Percentiles rank a stretch among this genome's conserved stretches.
Conservation (phyloP, 2,329 filamentous ascomycete genomes). For the Penicillium italicum region DNA sequence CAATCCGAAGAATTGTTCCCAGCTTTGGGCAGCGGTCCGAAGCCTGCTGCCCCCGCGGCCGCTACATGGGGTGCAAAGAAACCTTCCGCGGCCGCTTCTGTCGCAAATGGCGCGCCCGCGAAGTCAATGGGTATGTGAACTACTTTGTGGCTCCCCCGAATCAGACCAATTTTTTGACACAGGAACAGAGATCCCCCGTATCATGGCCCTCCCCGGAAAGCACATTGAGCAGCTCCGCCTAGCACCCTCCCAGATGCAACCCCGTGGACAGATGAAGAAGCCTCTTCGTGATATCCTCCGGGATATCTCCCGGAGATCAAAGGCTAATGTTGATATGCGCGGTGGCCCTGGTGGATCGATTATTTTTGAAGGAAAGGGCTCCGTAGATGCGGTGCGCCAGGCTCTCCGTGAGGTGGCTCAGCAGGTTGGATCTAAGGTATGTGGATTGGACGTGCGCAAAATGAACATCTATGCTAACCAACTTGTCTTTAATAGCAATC, state of each 20-base stretch:
- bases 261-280: conserved; percentile 74
- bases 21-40: conserved; percentile 71
- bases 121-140: conserved; percentile 58
- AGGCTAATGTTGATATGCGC: conserved; percentile 76
- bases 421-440: conserved; percentile 80
- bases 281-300: conserved; percentile 80
- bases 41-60: conserved; percentile 59
- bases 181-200: conserved; percentile 44
- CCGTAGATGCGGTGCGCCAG: conserved; percentile 77
- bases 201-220: conserved; percentile 76
- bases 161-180: conserved; percentile 19
- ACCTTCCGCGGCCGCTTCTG: conserved; percentile 36
- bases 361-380: conserved; percentile 80
- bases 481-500: conserved; percentile 51
- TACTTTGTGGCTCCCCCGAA: conserved; percentile 26
- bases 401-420: conserved; percentile 85
- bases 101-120: conserved; percentile 46
- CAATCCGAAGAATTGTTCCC: conserved; percentile 90
- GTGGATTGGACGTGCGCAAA: conserved; percentile 21
- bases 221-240: conserved; percentile 73
- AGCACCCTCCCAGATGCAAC: conserved; percentile 70
- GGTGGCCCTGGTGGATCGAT: conserved; percentile 68
- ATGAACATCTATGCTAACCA: neutral
- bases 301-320: conserved; percentile 88
- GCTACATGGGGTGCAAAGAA: conserved; percentile 74